Conservation (phyloP, 2,329 filamentous ascomycete genomes). For the Gliomastix tumulicola region DNA sequence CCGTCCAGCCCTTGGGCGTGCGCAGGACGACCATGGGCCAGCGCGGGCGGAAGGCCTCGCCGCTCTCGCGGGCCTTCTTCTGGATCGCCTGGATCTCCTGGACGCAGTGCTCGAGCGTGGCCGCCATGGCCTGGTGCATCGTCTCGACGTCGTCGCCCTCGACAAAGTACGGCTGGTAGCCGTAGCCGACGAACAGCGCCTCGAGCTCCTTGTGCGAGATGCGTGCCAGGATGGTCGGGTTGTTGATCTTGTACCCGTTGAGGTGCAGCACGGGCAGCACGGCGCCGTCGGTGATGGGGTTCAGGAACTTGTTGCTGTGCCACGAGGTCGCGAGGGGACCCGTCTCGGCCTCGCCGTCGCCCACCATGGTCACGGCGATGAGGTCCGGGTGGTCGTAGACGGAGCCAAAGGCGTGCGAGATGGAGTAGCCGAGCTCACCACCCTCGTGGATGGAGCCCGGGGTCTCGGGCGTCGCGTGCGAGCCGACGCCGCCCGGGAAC, state of each 20-base stretch:
- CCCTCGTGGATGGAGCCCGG: conserved; percentile 73
- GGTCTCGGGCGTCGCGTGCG: conserved; percentile 72
- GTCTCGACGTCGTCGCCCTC: conserved; percentile 65
- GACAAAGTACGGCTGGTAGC: conserved; percentile 75
- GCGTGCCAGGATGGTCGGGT: conserved; percentile 66
- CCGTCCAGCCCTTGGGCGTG: conserved; percentile 76
- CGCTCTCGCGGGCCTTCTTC: conserved; percentile 63
- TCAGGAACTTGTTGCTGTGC: conserved; percentile 79
- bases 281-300: conserved; percentile 70
- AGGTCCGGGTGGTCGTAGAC: conserved; percentile 71
- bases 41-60: conserved; percentile 60
- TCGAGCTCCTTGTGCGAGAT: conserved; percentile 69
- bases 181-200: conserved; percentile 64
- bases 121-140: conserved; percentile 80
- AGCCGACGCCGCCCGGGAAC: conserved; percentile 72
- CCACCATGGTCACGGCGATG: conserved; percentile 72
- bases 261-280: conserved; percentile 72
- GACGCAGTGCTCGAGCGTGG: conserved; percentile 67
- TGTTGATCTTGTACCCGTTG: conserved; percentile 83
- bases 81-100: conserved; percentile 62
- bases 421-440: conserved; percentile 74
- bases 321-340: conserved; percentile 72
- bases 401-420: conserved; percentile 71
- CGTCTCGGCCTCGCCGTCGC: conserved; percentile 76
- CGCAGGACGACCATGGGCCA: conserved; percentile 79